Evolutionary conservation across 2,329 filamentous ascomycete genomes (phyloP).

Genomic region (Trichophaea hybrida): DNA sequence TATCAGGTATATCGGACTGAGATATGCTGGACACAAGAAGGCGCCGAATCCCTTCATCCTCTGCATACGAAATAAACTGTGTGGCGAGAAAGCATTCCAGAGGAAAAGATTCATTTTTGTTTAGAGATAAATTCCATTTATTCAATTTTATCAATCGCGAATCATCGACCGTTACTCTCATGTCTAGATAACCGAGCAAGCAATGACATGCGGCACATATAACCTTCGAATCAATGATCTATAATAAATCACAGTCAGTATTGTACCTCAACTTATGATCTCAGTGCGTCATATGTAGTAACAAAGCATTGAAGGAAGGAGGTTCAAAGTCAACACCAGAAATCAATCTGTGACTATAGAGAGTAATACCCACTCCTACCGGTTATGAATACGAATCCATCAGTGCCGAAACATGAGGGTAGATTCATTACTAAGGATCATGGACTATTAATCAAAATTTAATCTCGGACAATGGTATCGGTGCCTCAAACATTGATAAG

Average conservation of each 20-base stretch:
- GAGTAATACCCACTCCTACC: not conserved
- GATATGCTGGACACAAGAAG: constrained; percentile 28
- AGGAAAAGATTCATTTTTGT: constrained; percentile 26
- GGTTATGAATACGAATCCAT: not conserved
- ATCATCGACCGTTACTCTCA: constrained; percentile 22
- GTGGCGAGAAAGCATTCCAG: constrained; percentile 38
- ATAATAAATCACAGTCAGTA: not conserved
- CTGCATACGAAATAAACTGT: constrained; percentile 35
- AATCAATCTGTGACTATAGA: not conserved
- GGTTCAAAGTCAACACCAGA: not conserved
- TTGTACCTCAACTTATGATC: constrained; percentile 4
- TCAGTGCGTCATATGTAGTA: not conserved
- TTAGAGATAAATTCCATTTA: constrained; percentile 32
- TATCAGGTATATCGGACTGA: not conserved
- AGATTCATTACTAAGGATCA: not conserved
- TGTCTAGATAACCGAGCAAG: constrained; percentile 17
- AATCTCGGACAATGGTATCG: constrained; percentile 36
- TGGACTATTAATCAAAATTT: constrained; percentile 20
- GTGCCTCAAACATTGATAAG: constrained; percentile 17
- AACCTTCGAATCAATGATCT: not conserved
- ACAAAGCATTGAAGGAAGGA: constrained; percentile 4
- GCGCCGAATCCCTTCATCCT: constrained; percentile 36
- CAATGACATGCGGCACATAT: constrained; percentile 9
- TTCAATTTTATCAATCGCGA: constrained; percentile 33
- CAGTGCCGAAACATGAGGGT: constrained; percentile 1